Conservation (phyloP, 176 grass and related monocot species). For the Avena insularis region DNA sequence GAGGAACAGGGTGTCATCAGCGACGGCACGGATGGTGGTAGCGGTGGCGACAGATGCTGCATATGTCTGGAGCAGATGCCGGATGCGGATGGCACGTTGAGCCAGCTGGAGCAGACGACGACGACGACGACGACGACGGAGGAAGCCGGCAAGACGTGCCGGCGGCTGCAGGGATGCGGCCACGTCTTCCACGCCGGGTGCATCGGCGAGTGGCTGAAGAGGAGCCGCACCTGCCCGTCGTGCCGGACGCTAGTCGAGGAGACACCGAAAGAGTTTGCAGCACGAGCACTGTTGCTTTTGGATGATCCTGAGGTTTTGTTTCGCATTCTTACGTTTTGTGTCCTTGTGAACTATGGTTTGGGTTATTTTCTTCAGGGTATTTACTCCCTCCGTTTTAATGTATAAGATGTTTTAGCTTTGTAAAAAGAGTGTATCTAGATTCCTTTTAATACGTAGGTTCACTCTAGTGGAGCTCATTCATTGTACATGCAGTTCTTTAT, state of each 20-base stretch:
- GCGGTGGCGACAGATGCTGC: neutral
- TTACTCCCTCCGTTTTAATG: no score
- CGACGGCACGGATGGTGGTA: no score
- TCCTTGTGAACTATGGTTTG: neutral
- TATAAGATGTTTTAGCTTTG: no score
- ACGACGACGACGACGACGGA: no score
- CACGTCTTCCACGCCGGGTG: conserved; percentile 32
- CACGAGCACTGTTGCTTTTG: neutral
- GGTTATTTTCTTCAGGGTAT: neutral
- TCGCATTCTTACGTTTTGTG: neutral
- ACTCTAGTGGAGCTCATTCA: no score
- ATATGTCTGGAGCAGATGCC: conserved; percentile 37
- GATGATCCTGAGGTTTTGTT: neutral
- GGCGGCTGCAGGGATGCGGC: neutral
- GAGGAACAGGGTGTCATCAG: neutral
- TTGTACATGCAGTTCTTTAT: no score
- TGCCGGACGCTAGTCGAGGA: neutral
- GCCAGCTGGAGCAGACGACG: neutral
- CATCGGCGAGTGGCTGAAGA: conserved; percentile 29
- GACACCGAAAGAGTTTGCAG: neutral
- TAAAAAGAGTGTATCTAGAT: no score
- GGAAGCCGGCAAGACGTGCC: neutral
- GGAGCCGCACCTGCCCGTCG: conserved; percentile 21
- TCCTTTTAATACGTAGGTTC: no score
- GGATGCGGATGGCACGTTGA: neutral